A percentile compares a stretch with the other conserved stretches of the same genome.
phyloP scores from a whole-genome alignment of 371 early-diverging fungal genomes.

The Blyttiomyces sp. region DNA sequence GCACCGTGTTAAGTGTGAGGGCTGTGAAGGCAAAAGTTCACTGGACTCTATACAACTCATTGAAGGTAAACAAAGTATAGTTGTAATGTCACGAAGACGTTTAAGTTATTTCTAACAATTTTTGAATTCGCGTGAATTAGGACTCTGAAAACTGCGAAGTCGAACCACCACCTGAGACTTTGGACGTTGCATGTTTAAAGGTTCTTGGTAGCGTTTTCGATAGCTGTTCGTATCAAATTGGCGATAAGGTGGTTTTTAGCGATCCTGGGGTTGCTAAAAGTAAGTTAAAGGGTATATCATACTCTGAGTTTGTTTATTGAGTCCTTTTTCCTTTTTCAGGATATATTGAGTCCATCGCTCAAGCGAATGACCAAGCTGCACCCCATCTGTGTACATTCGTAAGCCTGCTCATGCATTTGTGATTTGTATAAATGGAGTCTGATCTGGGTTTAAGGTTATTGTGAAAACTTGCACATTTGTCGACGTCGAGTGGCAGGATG shows the following conservation, averaged over 20 bases:
- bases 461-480: slow-evolving; percentile 38
- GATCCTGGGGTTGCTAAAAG: slow-evolving; percentile 1
- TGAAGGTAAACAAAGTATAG: slow-evolving; percentile 11
- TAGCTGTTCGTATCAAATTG: slow-evolving; percentile 2
- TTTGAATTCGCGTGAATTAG: too few relatives aligned
- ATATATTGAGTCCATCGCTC: too few relatives aligned
- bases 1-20: neutral
- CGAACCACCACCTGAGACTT: slow-evolving; percentile 8
- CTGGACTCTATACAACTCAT: slow-evolving; percentile 21
- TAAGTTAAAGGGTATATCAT: too few relatives aligned
- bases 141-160: neutral
- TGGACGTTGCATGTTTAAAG: slow-evolving; percentile 1
- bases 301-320: too few relatives aligned
- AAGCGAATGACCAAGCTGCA: too few relatives aligned
- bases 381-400: too few relatives aligned
- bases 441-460: too few relatives aligned
- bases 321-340: too few relatives aligned
- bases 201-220: slow-evolving; percentile 8
- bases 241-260: slow-evolving; percentile 20
- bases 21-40: slow-evolving; percentile 1
- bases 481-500: slow-evolving; percentile 50
- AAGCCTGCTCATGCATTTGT: too few relatives aligned
- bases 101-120: too few relatives aligned
- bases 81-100: too few relatives aligned
- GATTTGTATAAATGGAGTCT: too few relatives aligned